These are phyloP conservation scores for Hericium rajendrae DNA, from an alignment of 768 basidiomycete species.

Conservation along the genomic window DNA sequence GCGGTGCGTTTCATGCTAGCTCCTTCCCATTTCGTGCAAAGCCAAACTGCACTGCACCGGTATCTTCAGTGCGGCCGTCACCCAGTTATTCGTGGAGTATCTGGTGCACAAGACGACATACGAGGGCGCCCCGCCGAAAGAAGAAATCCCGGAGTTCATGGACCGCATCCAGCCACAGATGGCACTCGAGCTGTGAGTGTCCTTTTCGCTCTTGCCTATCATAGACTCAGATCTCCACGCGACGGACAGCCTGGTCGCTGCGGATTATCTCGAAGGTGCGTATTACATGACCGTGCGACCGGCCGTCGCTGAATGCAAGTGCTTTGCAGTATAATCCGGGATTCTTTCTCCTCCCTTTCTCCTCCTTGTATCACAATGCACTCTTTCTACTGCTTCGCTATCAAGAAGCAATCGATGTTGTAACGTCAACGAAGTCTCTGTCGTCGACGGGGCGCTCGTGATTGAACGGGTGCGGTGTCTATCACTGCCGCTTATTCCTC, in stretches of 20 bases:
- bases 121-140: slow-evolving; percentile 56
- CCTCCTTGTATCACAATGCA: no score
- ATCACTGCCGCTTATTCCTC: no score
- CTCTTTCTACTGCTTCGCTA: no score
- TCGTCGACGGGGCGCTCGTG: no score
- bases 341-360: no score
- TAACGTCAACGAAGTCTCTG: no score
- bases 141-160: slow-evolving; percentile 76
- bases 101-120: slow-evolving; percentile 80
- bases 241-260: slow-evolving; percentile 33
- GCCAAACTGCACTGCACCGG: not conserved
- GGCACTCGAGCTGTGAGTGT: slow-evolving; percentile 76
- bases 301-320: no score
- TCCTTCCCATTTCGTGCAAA: not conserved
- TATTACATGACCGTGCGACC: not conserved
- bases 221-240: slow-evolving; percentile 20
- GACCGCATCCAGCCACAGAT: slow-evolving; percentile 84
- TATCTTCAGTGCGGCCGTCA: slow-evolving; percentile 42
- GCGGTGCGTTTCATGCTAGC: slow-evolving; percentile 36
- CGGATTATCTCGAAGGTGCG: slow-evolving; percentile 57
- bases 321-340: no score
- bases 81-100: slow-evolving; percentile 86
- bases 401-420: no score
- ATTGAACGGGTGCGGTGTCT: no score
- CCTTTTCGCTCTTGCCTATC: not conserved